These are phyloP conservation scores for Eucalyptus tenuipes DNA, from an alignment of 345 rosid species.

Conservation along the genomic window DNA sequence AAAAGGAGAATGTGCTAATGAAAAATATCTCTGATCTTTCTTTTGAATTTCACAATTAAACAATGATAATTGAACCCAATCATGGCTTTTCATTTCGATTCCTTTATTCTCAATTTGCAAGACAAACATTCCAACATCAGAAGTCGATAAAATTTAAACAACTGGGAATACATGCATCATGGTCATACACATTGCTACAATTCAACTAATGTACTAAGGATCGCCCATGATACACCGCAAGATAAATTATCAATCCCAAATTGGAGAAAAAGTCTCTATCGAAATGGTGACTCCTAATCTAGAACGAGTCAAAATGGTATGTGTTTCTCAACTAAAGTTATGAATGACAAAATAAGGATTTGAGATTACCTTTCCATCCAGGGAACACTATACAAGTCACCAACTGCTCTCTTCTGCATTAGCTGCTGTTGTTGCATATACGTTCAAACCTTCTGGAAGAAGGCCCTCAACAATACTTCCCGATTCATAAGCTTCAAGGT, in stretches of 20 bases:
- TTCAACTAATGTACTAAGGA: neutral
- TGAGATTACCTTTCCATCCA: slow-evolving; percentile 86
- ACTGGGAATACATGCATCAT: neutral
- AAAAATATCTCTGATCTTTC: neutral
- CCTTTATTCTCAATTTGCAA: neutral
- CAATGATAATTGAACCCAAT: neutral
- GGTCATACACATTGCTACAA: neutral
- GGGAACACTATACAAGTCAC: slow-evolving; percentile 86
- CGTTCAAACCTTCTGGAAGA: slow-evolving; percentile 80
- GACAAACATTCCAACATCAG: neutral
- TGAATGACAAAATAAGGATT: neutral
- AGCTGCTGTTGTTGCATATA: slow-evolving; percentile 88
- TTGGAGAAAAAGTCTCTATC: neutral
- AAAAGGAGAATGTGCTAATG: neutral
- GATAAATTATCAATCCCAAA: neutral
- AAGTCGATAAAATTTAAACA: neutral
- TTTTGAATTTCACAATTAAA: neutral
- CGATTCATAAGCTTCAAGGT: slow-evolving; percentile 96
- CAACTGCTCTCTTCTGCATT: slow-evolving; percentile 93
- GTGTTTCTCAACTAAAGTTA: neutral
- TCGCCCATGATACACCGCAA: neutral
- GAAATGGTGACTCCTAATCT: neutral
- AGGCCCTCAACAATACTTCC: slow-evolving; percentile 96
- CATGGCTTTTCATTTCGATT: neutral
- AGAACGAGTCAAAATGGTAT: neutral